These are phyloP conservation scores for Leccinum truebloodii DNA, from an alignment of 768 basidiomycete species.

Conservation along the genomic window DNA sequence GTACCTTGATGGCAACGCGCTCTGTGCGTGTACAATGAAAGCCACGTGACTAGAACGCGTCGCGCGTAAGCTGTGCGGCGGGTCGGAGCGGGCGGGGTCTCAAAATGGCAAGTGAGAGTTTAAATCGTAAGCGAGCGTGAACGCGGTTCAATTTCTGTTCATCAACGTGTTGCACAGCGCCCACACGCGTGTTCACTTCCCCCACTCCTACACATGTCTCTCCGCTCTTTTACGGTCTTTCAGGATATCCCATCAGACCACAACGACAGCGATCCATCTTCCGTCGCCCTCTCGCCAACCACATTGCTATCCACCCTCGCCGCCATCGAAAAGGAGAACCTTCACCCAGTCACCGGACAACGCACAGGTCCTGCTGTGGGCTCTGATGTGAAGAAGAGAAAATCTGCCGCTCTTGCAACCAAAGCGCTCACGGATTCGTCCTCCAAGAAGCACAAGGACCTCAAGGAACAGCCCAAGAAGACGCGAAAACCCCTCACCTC, in stretches of 20 bases:
- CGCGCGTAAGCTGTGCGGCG: slow-evolving; percentile 18
- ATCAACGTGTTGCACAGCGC: slow-evolving; percentile 36
- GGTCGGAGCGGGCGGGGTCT: slow-evolving; percentile 36
- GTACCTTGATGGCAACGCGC: slow-evolving; percentile 1
- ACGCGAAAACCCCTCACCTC: slow-evolving; percentile 49
- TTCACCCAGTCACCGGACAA: slow-evolving; percentile 72
- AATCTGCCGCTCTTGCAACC: slow-evolving; percentile 56
- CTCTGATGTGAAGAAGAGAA: slow-evolving; percentile 59
- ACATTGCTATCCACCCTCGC: slow-evolving; percentile 38
- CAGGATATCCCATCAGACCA: slow-evolving; percentile 50
- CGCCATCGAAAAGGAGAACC: slow-evolving; percentile 73
- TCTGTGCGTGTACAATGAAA: neutral
- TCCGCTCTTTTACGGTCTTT: slow-evolving; percentile 64
- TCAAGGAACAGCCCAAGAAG: slow-evolving; percentile 54
- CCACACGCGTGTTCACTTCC: slow-evolving; percentile 19
- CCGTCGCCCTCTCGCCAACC: slow-evolving; percentile 23
- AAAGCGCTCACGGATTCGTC: slow-evolving; percentile 44
- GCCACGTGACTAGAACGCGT: slow-evolving; percentile 34
- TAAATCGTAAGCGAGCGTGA: slow-evolving; percentile 33
- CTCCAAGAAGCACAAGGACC: slow-evolving; percentile 45
- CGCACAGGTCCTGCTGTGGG: slow-evolving; percentile 44
- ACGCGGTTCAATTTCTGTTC: slow-evolving; percentile 25
- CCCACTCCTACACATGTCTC: slow-evolving; percentile 44
- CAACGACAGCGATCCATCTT: slow-evolving; percentile 24
- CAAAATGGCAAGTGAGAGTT: slow-evolving; percentile 30